These are phyloP conservation scores for Candida anglica DNA, from an alignment of 805 yeast genomes.

Conservation along the genomic window DNA sequence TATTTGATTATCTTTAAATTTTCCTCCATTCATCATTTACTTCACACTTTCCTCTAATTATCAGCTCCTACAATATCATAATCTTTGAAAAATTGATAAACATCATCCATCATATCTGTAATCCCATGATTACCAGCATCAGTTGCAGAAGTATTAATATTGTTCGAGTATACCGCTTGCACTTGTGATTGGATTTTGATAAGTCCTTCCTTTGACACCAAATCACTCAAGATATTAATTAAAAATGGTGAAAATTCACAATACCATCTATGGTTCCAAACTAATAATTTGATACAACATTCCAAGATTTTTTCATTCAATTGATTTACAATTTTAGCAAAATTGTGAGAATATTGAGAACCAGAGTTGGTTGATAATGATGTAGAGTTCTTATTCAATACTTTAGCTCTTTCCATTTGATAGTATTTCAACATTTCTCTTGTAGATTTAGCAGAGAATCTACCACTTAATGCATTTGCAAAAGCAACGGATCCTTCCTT, in stretches of 20 bases:
- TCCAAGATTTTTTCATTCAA: conserved; percentile 61
- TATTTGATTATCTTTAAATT: neutral
- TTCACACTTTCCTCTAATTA: too few species aligned
- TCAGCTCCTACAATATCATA: conserved; percentile 44
- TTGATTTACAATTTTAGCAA: conserved; percentile 35
- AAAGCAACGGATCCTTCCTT: conserved; percentile 89
- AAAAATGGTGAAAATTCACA: conserved; percentile 78
- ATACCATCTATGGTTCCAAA: conserved; percentile 99
- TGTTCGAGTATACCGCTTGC: conserved; percentile 56
- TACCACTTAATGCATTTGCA: conserved; percentile 59
- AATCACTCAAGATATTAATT: conserved; percentile 49
- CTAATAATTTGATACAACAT: conserved; percentile 69
- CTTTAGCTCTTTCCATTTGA: conserved; percentile 43
- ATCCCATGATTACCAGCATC: conserved; percentile 48
- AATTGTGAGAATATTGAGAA: conserved; percentile 21
- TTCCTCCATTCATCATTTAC: neutral
- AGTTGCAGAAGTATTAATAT: conserved; percentile 15
- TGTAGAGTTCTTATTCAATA: conserved; percentile 23
- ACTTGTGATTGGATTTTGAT: conserved; percentile 72
- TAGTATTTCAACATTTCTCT: conserved; percentile 69
- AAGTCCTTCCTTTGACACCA: conserved; percentile 74
- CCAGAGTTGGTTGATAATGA: conserved; percentile 4
- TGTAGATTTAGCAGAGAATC: conserved; percentile 80
- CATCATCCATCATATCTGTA: conserved; percentile 49
- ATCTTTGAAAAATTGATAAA: conserved; percentile 44